Evolutionary conservation across 768 basidiomycete genomes (phyloP), one percentile per base, ranked within the genome.

Genomic region (Boletus vermiculosoides): DNA sequence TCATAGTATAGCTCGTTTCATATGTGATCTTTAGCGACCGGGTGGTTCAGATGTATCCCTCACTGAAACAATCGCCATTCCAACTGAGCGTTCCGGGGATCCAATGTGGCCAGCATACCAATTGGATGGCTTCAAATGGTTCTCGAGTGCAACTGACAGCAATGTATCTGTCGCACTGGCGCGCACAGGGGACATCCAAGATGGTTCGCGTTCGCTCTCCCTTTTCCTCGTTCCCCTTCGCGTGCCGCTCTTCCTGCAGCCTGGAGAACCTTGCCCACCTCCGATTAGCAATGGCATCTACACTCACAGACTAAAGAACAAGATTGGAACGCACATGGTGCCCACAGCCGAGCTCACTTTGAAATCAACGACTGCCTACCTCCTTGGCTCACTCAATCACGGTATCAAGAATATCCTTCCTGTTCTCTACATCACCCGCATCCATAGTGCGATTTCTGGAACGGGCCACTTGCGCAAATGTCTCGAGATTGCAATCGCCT

Each of bases 101-200:
- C 52, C 41, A 7, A 74, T 81, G 54, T 86, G 86, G 20, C 73
- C 80, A 3, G 71, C 76, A 48, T 88, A 87, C 67, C 74, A 65
- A 20, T 68, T 90, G 22, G 75, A 90, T 60, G 88, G 89, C 4
- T 82, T 90, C 68, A 91, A 90, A 72, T 91, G 89, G 89, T 91
- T 91, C 70, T 90, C 89, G 16, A 88, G 87, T 62, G 90, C 90
- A 2, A 88, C 88, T 0, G 90, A 92, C 62, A 83, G 86, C 59
- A 76, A 92, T 57, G 74, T 90, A 10, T 80, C 88, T 0, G 77
- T 92, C 25, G 88, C 87, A 1, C 74, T 92, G 6, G 90, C 88
- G 6, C 85, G 89, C 37, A 90, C 89, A 1, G 88, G 87, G 0
- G 69, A 81, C 0, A 56, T 67, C 28, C 61, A 74, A 47, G 70